Evolutionary conservation across 2,329 filamentous ascomycete genomes (phyloP), one percentile per base, ranked within the genome.

Genomic region (Fusarium sp.): DNA sequence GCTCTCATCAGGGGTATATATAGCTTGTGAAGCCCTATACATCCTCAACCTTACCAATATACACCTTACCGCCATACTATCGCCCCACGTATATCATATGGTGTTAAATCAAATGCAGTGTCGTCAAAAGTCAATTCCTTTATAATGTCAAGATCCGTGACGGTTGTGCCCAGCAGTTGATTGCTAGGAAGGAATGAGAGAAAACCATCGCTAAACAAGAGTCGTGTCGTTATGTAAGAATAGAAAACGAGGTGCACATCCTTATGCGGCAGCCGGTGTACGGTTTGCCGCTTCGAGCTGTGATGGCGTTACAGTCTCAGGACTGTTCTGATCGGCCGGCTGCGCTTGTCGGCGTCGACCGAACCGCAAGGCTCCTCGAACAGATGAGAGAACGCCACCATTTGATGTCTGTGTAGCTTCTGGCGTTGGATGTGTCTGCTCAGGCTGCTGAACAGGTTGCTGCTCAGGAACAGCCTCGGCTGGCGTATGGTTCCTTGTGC

Each of bases 271-370:
- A 53, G 53, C 41, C 5, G 66, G 41, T 13, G 65, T 67, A 46
- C 76, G 75, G 46, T 73, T 72, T 50, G 79, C 81, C 24, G 81
- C 76, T 70, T 83, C 81, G 10, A 83, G 74, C 62, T 83, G 80
- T 46, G 79, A 80, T 6, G 81, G 81, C 10, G 80, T 82, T 26
- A 77, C 71, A 8, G 55, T 49, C 19, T 68, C 64, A 26, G 73
- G 29, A 24, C 38, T 46, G 8, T 36, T 46, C 15, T 64, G 60
- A 8, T 12, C 29, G 3, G 58, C 29, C 22, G 64, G 45, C 22
- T 68, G 60, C 29, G 64, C 52, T 44, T 70, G 69, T 28, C 61
- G 67, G 39, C 72, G 64, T 49, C 72, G 69, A 35, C 73, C 73
- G 15, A 78, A 75, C 11, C 70, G 66, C 10, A 78, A 53, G 15